Base-by-base conservation (phyloP, 2,329 filamentous ascomycete genomes). In the Acarospora socialis region DNA sequence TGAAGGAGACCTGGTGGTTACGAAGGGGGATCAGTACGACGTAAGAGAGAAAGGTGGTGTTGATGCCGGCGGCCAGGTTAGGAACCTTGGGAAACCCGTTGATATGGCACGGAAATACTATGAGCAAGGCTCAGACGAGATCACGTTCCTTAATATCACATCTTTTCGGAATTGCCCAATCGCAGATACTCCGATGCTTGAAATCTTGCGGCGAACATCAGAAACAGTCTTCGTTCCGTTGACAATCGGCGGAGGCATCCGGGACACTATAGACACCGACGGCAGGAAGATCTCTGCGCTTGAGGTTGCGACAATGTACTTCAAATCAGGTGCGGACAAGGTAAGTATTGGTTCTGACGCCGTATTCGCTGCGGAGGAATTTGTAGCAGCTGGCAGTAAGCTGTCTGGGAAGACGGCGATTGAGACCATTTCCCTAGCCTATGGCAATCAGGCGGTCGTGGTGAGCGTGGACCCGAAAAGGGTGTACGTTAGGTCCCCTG, bases 1-100 rank as follows among this genome's bases (percentile, higher is more conserved):
- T 54, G 67, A 79, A 38, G 90, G 90, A 20, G 90, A 98, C 55
- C 66, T 98, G 7, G 90, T 98, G 0, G 90, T 98, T 21, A 98
- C 90, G 9, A 98, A 98, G 58, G 90, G 90, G 35, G 90, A 98
- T 57, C 87, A 95, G 56, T 98, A 98, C 60, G 90, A 98, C 49
- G 90, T 98, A 5, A 81, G 90, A 19, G 90, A 95, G 50, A 94
- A 94, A 58, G 63, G 65, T 14, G 65, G 60, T 9, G 63, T 65
- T 35, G 62, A 47, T 36, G 28, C 49, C 16, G 60, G 60, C 29
- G 63, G 69, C 13, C 55, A 70, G 44, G 86, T 98, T 21, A 76
- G 90, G 41, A 98, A 98, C 55, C 68, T 98, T 3, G 90, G 90
- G 43, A 98, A 98, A 58, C 90, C 90, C 2, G 86, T 98, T 29